Evolutionary conservation across 805 yeast genomes (phyloP).

Genomic region (Wickerhamomyces mucosus): DNA sequence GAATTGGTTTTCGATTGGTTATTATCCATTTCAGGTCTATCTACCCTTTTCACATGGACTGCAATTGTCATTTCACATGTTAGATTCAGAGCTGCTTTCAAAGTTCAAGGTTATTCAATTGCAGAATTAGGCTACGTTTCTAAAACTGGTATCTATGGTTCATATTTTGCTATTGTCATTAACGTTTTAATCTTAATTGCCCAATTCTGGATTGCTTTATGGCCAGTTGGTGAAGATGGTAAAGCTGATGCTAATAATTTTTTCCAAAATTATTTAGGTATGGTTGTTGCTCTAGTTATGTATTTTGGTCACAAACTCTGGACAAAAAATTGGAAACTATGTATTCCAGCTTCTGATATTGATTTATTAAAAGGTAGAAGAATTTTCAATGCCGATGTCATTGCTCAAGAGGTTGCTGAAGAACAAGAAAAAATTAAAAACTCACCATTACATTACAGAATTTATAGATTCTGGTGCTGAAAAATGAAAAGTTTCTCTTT

Average conservation of each 20-base stretch:
- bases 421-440: conserved; percentile 20
- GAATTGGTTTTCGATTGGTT: conserved; percentile 56
- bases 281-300: conserved; percentile 30
- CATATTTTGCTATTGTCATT: conserved; percentile 39
- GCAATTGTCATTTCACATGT: conserved; percentile 47
- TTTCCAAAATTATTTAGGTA: conserved; percentile 47
- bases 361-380: conserved; percentile 39
- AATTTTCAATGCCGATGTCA: conserved; percentile 29
- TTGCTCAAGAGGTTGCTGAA: conserved; percentile 31
- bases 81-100: conserved; percentile 50
- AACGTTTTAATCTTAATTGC: conserved; percentile 43
- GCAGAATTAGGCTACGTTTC: conserved; percentile 46
- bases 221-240: conserved; percentile 39
- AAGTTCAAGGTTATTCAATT: conserved; percentile 40
- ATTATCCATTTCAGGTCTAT: conserved; percentile 50
- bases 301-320: conserved; percentile 45
- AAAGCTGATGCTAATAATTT: conserved; percentile 32
- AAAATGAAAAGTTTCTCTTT: no score
- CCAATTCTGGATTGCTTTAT: conserved; percentile 59
- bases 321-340: conserved; percentile 25
- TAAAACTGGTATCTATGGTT: conserved; percentile 43
- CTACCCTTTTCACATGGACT: conserved; percentile 56
- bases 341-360: conserved; percentile 29
- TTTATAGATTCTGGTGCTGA: conserved; percentile 22
- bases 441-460: conserved; percentile 10